These are phyloP conservation scores for Microstroma glucosiphilum DNA, from an alignment of 1,284 basidiomycete genomes.

Conservation along the genomic window DNA sequence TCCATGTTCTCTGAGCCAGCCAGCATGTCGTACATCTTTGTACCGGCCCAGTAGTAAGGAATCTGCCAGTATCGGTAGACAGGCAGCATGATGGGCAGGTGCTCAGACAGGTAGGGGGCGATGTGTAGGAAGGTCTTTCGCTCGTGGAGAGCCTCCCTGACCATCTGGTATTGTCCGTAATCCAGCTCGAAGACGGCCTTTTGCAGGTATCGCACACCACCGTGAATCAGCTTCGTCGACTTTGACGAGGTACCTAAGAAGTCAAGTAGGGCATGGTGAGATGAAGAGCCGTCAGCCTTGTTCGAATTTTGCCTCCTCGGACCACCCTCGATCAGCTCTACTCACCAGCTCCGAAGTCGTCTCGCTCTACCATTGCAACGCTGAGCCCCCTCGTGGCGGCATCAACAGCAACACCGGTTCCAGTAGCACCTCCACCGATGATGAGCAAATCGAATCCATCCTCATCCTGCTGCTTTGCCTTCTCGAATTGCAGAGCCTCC, in stretches of 20 bases:
- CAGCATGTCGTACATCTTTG: conserved; percentile 91
- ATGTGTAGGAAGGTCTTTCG: conserved; percentile 88
- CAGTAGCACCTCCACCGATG: conserved; percentile 85
- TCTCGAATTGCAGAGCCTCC: conserved; percentile 17
- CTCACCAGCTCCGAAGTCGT: conserved; percentile 74
- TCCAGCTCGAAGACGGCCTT: conserved; percentile 94
- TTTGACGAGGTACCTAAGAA: conserved; percentile 78
- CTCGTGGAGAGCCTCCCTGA: conserved; percentile 86
- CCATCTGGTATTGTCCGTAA: conserved; percentile 80
- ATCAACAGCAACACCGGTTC: conserved; percentile 87
- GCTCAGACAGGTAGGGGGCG: conserved; percentile 83
- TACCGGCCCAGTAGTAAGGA: conserved; percentile 90
- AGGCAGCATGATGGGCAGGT: conserved; percentile 91
- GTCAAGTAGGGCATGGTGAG: not conserved
- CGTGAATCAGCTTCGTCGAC: conserved; percentile 94
- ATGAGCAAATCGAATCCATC: conserved; percentile 64
- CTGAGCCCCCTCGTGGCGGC: conserved; percentile 84
- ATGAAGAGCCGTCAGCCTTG: too few species aligned
- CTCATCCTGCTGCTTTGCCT: conserved; percentile 28
- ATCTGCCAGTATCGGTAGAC: conserved; percentile 71
- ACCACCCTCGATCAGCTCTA: not conserved
- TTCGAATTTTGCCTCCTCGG: not conserved
- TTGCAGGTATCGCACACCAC: conserved; percentile 92
- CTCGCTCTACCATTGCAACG: conserved; percentile 86
- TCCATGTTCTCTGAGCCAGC: conserved; percentile 98